These are phyloP conservation scores for Wickerhamomyces sp. DNA, from an alignment of 1,139 yeast genomes.

Conservation along the genomic window DNA sequence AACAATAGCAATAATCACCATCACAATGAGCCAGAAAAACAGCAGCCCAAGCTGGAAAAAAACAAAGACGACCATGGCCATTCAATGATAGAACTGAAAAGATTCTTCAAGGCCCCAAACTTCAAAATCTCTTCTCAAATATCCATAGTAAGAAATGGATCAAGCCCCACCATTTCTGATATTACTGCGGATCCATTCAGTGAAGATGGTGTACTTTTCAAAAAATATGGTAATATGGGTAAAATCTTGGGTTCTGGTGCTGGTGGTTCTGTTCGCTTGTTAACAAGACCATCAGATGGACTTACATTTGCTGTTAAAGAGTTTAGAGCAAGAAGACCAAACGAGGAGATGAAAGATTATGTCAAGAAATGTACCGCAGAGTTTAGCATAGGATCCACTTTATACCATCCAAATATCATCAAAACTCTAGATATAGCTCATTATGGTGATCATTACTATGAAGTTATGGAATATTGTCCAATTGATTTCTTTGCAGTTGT, in stretches of 20 bases:
- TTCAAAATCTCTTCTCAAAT: constrained; percentile 8
- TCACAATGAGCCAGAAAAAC: background rate
- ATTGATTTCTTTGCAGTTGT: constrained; percentile 95
- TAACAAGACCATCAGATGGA: constrained; percentile 75
- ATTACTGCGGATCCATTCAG: constrained; percentile 33
- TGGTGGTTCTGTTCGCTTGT: constrained; percentile 91
- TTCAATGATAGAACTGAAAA: constrained; percentile 72
- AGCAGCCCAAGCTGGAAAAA: background rate
- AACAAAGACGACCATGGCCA: constrained; percentile 31
- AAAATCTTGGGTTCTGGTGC: constrained; percentile 95
- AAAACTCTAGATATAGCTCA: constrained; percentile 90
- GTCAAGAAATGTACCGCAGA: constrained; percentile 96
- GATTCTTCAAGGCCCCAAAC: constrained; percentile 47
- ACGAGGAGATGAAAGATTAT: constrained; percentile 85
- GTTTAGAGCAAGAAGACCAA: constrained; percentile 79
- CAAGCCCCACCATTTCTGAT: constrained; percentile 7
- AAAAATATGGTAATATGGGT: constrained; percentile 87
- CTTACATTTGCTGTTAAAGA: constrained; percentile 95
- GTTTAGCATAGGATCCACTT: constrained; percentile 93
- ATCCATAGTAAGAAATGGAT: constrained; percentile 14
- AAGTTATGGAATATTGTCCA: constrained; percentile 97
- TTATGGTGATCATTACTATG: constrained; percentile 82
- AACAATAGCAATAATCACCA: background rate
- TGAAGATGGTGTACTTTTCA: constrained; percentile 63
- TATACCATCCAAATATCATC: constrained; percentile 90